These are phyloP conservation scores for Candida jianshihensis DNA, from an alignment of 805 yeast genomes.

Conservation along the genomic window DNA sequence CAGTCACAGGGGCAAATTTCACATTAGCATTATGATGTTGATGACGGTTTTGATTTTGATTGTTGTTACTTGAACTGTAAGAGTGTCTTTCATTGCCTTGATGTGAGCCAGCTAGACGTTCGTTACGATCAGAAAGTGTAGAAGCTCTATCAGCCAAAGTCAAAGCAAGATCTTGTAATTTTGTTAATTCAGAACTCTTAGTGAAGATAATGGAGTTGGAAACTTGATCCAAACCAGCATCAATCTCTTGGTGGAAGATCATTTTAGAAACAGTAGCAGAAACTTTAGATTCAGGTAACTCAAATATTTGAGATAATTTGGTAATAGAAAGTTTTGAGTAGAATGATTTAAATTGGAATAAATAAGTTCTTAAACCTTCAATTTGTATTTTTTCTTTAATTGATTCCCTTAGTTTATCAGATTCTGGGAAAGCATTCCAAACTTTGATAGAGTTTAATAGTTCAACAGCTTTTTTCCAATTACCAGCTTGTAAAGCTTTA, in stretches of 20 bases:
- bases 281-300: constrained; percentile 49
- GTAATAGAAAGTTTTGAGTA: constrained; percentile 68
- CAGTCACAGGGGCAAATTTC: constrained; percentile 26
- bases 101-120: constrained; percentile 64
- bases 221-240: constrained; percentile 66
- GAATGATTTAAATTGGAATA: constrained; percentile 74
- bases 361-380: constrained; percentile 89
- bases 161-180: constrained; percentile 81
- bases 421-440: constrained; percentile 76
- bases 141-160: constrained; percentile 76
- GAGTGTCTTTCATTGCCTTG: constrained; percentile 20
- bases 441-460: constrained; percentile 71
- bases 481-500: constrained; percentile 77
- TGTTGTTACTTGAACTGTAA: constrained; percentile 13
- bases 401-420: constrained; percentile 61
- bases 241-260: constrained; percentile 71
- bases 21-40: constrained; percentile 22
- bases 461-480: constrained; percentile 75
- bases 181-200: constrained; percentile 72
- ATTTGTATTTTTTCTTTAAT: constrained; percentile 73
- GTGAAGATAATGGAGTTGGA: constrained; percentile 59
- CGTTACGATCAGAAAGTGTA: constrained; percentile 76
- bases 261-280: constrained; percentile 61
- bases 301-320: constrained; percentile 61
- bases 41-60: constrained; percentile 20